Base-by-base conservation (phyloP, 495 filamentous ascomycete species). In the Penicillium antarcticum region DNA sequence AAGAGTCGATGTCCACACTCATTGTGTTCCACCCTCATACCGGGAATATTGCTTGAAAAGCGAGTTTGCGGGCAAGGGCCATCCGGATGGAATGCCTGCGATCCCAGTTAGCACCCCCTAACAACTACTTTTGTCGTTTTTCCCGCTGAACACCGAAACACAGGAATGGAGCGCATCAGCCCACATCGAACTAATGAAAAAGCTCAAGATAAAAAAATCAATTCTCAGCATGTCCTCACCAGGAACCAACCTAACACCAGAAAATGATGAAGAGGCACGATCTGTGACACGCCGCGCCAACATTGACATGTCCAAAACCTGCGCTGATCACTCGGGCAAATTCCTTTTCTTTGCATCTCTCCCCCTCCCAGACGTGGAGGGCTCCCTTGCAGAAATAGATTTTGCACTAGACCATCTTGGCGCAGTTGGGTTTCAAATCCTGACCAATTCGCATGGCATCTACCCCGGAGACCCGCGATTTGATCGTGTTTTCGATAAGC, bases 281-380 rank as follows among this genome's bases (percentile, higher is more conserved):
- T 37, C 45, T 0, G 41, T 82, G 3, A 70, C 73, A 8, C 55
- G 67, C 6, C 41, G 47, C 17, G 51, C 51, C 29, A 76, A 82
- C 55, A 55, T 70, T 2, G 74, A 68, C 51, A 68, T 70, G 37
- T 63, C 75, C 0, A 58, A 62, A 12, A 54, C 80, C 11, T 73
- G 69, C 32, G 17, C 43, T 0, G 39, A 60, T 11, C 45, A 73
- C 46, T 73, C 74, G 2, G 44, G 59, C 5, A 58, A 66, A 4
- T 75, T 82, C 45, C 66, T 70, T 0, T 79, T 72, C 63, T 83
- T 72, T 35, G 80, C 79, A 0, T 76, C 71, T 5, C 62, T 82
- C 3, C 78, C 79, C 1, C 58, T 82, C 1, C 77, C 77, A 5
- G 67, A 76, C 42, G 61, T 79, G 0, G 57, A 65, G 4, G 68